Percentiles rank a stretch among this genome's conserved stretches.
Evolutionary conservation across 176 grass and related monocot genomes (phyloP).

Genomic region (Aegilops speltoides): DNA sequence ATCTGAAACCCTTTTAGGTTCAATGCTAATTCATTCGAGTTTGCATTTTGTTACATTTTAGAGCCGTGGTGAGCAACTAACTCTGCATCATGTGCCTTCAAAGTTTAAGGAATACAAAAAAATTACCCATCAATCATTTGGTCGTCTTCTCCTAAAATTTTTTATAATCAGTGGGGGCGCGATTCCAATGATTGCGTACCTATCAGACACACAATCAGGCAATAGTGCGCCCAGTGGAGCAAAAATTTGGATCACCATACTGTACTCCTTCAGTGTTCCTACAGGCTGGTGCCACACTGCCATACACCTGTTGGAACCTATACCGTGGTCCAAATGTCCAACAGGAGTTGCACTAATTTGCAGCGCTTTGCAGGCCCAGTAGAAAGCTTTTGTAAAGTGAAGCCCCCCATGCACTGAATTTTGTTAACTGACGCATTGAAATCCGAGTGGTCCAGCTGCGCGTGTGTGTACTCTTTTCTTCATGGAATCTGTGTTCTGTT

Average conservation of each 20-base stretch:
- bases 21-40: not conserved
- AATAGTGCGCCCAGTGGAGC: conserved; percentile 10
- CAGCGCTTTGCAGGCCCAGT: conserved; percentile 29
- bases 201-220: not conserved
- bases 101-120: not conserved
- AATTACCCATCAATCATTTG: conserved; percentile 12
- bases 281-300: conserved; percentile 33
- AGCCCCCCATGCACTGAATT: conserved; percentile 23
- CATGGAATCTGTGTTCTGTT: conserved; percentile 9
- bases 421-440: conserved; percentile 35
- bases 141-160: not conserved
- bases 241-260: conserved; percentile 34
- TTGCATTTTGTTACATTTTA: not conserved
- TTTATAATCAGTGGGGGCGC: not conserved
- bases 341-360: conserved; percentile 43
- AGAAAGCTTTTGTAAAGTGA: conserved; percentile 33
- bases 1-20: too few species aligned
- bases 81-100: conserved; percentile 18
- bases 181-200: conserved; percentile 38
- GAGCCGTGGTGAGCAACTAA: conserved; percentile 1
- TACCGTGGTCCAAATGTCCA: conserved; percentile 46
- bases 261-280: conserved; percentile 38
- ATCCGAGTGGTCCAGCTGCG: conserved; percentile 39
- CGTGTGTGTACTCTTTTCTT: conserved; percentile 27
- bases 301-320: conserved; percentile 39